phyloP scores from a whole-genome alignment of 2,329 filamentous ascomycete species.

The Hypoxylon sp. region DNA sequence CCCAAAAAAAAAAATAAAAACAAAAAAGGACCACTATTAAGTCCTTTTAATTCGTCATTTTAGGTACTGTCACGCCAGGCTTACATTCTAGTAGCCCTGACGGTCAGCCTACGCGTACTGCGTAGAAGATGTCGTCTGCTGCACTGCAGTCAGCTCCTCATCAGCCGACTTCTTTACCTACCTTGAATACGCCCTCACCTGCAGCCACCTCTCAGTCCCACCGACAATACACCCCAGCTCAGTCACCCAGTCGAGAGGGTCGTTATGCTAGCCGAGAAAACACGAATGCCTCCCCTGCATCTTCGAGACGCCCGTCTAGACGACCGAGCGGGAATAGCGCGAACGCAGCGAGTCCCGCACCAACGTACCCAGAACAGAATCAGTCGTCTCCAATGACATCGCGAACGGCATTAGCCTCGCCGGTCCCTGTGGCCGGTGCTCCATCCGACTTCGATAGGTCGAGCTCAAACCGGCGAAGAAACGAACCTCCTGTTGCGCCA shows the following conservation, averaged over 20 bases:
- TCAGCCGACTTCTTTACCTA: constrained; percentile 65
- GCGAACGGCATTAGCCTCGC: constrained; percentile 62
- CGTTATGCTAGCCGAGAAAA: constrained; percentile 69
- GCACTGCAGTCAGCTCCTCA: constrained; percentile 73
- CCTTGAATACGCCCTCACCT: constrained; percentile 64
- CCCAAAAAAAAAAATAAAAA: constrained; percentile 12
- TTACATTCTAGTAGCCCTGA: constrained; percentile 15
- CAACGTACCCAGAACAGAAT: constrained; percentile 53
- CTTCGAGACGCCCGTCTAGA: constrained; percentile 69
- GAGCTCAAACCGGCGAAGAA: constrained; percentile 68
- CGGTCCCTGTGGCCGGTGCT: constrained; percentile 58
- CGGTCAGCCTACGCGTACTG: constrained; percentile 48
- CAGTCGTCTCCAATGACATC: constrained; percentile 63
- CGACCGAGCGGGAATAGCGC: constrained; percentile 67
- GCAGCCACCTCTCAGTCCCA: constrained; percentile 62
- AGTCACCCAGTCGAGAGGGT: constrained; percentile 68
- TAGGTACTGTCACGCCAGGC: constrained; percentile 25
- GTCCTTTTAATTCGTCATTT: constrained; percentile 18
- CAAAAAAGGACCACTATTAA: background rate
- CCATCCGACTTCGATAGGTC: constrained; percentile 62
- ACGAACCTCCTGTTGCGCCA: constrained; percentile 80
- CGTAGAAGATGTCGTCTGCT: constrained; percentile 73
- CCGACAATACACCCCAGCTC: constrained; percentile 67
- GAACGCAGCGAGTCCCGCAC: constrained; percentile 48
- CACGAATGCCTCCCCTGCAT: constrained; percentile 64